Percentiles rank a stretch among this genome's conserved stretches.
phyloP scores from a whole-genome alignment of 495 filamentous ascomycete genomes.

The Durotheca rogersii region DNA sequence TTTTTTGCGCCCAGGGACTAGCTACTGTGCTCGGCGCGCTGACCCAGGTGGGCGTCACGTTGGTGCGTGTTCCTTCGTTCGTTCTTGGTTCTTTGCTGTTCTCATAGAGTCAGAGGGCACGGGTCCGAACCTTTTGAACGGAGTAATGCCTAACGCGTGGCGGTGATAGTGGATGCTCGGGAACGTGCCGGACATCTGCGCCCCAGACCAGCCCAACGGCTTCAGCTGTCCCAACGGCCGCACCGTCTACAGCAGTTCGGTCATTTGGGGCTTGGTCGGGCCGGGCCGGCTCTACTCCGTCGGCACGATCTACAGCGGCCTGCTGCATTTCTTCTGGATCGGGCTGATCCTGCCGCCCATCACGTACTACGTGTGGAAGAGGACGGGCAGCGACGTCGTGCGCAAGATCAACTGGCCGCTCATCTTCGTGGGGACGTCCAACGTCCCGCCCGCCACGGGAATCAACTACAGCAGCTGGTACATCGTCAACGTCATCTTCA shows the following conservation, averaged over 20 bases:
- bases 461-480: slow-evolving; percentile 54
- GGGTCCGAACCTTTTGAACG: too few species aligned
- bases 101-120: too few species aligned
- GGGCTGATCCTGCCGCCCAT: slow-evolving; percentile 32
- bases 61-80: slow-evolving; percentile 14
- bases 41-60: slow-evolving; percentile 28
- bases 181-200: slow-evolving; percentile 29
- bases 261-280: slow-evolving; percentile 34
- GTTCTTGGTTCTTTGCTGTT: background rate
- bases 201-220: slow-evolving; percentile 30
- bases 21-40: slow-evolving; percentile 30
- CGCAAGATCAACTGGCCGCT: slow-evolving; percentile 50
- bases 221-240: slow-evolving; percentile 33
- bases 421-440: slow-evolving; percentile 49
- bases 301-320: slow-evolving; percentile 29
- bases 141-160: too few species aligned
- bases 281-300: slow-evolving; percentile 31
- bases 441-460: slow-evolving; percentile 43
- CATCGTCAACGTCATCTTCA: slow-evolving; percentile 50
- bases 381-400: slow-evolving; percentile 29
- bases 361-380: slow-evolving; percentile 34
- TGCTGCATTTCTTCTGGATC: slow-evolving; percentile 35
- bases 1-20: slow-evolving; percentile 32
- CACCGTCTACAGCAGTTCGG: slow-evolving; percentile 36
- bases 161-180: slow-evolving; percentile 39